Conservation (phyloP, 495 filamentous ascomycete genomes). For the Chaetomium fimeti region DNA sequence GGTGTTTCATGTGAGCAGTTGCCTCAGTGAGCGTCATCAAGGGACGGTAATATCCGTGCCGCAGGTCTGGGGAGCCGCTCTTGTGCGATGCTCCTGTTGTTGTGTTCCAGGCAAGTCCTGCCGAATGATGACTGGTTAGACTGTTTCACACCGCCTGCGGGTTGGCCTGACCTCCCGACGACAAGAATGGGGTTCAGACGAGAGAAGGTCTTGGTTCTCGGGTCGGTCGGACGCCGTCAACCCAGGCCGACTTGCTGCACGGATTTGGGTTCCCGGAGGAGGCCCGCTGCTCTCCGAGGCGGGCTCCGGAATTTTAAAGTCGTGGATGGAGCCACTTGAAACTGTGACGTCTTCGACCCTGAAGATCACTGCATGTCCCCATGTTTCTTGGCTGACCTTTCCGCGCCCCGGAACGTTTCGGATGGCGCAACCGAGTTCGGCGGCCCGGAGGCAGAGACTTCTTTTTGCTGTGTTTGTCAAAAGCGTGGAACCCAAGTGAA, state of each 20-base stretch:
- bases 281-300: constrained; percentile 14
- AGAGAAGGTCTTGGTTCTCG: neutral
- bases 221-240: neutral
- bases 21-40: neutral
- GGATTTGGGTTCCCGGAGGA: neutral
- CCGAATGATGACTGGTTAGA: neutral
- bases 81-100: neutral
- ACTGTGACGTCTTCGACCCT: constrained; percentile 20
- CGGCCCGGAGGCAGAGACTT: neutral
- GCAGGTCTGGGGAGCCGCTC: neutral
- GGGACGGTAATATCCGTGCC: neutral
- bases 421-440: neutral
- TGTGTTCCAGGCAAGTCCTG: neutral
- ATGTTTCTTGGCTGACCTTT: neutral
- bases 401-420: constrained; percentile 8
- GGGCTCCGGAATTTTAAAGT: constrained; percentile 18
- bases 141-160: too few relatives aligned
- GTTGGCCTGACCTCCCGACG: neutral
- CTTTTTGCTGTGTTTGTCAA: neutral
- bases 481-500: too few relatives aligned
- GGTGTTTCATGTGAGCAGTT: constrained; percentile 6
- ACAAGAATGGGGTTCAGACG: neutral
- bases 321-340: constrained; percentile 16
- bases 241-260: constrained; percentile 8
- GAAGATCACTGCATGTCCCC: constrained; percentile 21